phyloP scores from a whole-genome alignment of 139 green algal species.

The Penium margaritaceum region DNA sequence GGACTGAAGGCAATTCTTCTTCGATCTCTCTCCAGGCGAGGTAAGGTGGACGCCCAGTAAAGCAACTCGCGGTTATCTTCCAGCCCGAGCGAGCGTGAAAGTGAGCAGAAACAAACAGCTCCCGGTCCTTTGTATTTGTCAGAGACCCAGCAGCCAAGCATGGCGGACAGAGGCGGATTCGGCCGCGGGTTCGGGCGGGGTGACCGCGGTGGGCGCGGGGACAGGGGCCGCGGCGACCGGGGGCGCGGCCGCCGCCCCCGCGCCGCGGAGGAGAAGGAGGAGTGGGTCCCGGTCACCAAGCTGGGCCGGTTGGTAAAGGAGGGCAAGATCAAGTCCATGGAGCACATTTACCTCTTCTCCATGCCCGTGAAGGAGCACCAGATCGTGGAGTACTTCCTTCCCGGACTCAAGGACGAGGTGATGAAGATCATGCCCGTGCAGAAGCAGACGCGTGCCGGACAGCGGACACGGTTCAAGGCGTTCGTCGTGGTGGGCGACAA shows the following conservation, averaged over 20 bases:
- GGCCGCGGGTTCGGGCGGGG: no score
- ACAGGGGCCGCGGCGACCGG: slow-evolving; percentile 36
- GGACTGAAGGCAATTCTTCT: no score
- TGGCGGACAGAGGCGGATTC: no score
- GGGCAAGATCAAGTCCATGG: slow-evolving; percentile 96
- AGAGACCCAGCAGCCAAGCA: no score
- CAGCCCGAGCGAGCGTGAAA: no score
- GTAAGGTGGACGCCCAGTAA: no score
- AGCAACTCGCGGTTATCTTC: no score
- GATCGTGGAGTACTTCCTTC: slow-evolving; percentile 58
- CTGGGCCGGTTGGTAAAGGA: slow-evolving; percentile 96
- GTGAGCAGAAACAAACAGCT: no score
- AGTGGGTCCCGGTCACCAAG: slow-evolving; percentile 97
- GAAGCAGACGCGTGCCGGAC: slow-evolving; percentile 98
- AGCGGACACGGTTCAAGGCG: slow-evolving; percentile 98
- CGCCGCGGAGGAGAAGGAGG: slow-evolving; percentile 84
- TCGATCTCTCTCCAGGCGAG: no score
- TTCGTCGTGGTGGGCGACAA: slow-evolving; percentile 98
- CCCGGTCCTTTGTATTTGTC: no score
- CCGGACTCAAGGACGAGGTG: slow-evolving; percentile 47
- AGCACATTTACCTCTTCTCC: slow-evolving; percentile 99
- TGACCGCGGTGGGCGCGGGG: slow-evolving; percentile 63
- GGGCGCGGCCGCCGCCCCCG: slow-evolving; percentile 56
- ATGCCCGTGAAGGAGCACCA: slow-evolving; percentile 88
- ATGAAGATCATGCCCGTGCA: slow-evolving; percentile 99